phyloP scores from a whole-genome alignment of 148 eudicot genomes.

The Heliosperma pusillum region DNA sequence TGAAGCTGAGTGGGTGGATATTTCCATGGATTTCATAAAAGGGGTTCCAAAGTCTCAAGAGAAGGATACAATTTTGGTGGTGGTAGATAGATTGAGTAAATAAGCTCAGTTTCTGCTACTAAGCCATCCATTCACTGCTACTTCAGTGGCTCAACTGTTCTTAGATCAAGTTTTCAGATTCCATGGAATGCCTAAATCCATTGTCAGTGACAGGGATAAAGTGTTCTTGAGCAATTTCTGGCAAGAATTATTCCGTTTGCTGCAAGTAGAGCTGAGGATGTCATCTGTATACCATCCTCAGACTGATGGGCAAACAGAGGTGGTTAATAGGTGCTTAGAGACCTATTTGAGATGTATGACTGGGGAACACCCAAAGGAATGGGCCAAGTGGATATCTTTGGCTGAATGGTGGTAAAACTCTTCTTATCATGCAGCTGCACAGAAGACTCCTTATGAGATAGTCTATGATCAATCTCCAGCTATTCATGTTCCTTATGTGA shows the following conservation, averaged over 20 bases:
- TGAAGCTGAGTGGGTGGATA: neutral
- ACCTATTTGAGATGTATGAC: neutral
- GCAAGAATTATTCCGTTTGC: neutral
- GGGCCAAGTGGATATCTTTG: neutral
- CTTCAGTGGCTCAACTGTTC: neutral
- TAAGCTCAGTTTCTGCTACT: neutral
- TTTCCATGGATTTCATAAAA: neutral
- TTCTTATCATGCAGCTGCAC: neutral
- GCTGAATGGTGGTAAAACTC: slow-evolving; percentile 2
- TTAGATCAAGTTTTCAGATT: neutral
- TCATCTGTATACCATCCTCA: neutral
- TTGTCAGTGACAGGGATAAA: neutral
- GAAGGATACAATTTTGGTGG: neutral
- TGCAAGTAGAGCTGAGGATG: neutral
- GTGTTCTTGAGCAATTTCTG: too few relatives aligned
- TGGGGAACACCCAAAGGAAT: neutral
- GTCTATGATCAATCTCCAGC: neutral
- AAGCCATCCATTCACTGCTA: neutral
- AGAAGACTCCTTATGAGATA: neutral
- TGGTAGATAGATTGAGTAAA: neutral
- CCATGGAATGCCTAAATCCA: neutral
- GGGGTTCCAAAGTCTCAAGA: neutral
- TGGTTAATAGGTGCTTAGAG: neutral
- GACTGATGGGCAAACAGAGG: neutral
- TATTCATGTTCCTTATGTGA: neutral